A percentile compares a stretch with the other conserved stretches of the same genome.
phyloP scores from a whole-genome alignment of 306 rosid genomes.

The Gastrolobium bilobum region DNA sequence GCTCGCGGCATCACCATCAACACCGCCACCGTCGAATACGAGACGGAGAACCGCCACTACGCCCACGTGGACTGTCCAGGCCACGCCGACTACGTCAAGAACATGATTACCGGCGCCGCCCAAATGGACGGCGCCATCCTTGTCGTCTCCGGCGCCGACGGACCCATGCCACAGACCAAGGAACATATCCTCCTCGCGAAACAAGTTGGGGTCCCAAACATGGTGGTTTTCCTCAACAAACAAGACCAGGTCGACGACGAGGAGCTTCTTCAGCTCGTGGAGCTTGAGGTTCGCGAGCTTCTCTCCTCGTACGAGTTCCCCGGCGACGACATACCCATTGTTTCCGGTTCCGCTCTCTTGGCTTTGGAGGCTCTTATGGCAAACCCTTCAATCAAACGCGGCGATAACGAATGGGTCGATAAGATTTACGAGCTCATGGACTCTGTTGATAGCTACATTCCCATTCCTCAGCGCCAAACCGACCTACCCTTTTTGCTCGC shows the following conservation, averaged over 20 bases:
- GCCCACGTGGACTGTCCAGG: conserved; percentile 93
- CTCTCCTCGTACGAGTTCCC: conserved; percentile 84
- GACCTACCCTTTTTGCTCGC: conserved; percentile 88
- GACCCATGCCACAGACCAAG: conserved; percentile 89
- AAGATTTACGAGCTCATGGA: conserved; percentile 85
- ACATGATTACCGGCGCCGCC: conserved; percentile 92
- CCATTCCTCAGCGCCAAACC: conserved; percentile 81
- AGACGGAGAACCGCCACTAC: conserved; percentile 83
- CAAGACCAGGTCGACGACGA: conserved; percentile 91
- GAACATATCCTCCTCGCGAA: conserved; percentile 85
- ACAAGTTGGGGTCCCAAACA: conserved; percentile 86
- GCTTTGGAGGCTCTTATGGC: conserved; percentile 86
- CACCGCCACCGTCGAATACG: conserved; percentile 90
- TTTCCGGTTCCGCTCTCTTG: conserved; percentile 80
- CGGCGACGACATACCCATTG: conserved; percentile 84
- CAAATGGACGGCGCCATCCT: conserved; percentile 89
- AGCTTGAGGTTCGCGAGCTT: conserved; percentile 85
- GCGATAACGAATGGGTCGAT: conserved; percentile 85
- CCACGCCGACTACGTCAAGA: conserved; percentile 84
- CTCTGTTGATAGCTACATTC: conserved; percentile 74
- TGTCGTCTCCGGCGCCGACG: conserved; percentile 82
- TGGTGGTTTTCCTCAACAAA: conserved; percentile 86
- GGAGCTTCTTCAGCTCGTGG: conserved; percentile 82
- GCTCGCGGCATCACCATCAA: conserved; percentile 92
- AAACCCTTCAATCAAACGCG: conserved; percentile 65